These are phyloP conservation scores for Hemisphaericaspora xylofermentans DNA, from an alignment of 1,139 yeast species.

Conservation along the genomic window DNA sequence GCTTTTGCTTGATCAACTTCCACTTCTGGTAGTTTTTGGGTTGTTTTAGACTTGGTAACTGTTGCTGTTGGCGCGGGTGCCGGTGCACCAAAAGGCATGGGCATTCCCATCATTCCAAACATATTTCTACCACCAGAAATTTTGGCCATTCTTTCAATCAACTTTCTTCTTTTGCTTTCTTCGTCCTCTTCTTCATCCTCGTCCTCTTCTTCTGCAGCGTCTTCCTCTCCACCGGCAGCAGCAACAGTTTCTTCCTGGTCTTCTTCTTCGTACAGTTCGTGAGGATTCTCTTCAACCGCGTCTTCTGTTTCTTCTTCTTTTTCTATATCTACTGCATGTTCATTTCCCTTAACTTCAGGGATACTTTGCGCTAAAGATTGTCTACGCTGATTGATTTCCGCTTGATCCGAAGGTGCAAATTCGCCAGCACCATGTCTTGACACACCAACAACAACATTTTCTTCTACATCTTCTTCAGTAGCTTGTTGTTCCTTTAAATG, in stretches of 20 bases:
- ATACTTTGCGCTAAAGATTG: constrained; percentile 2
- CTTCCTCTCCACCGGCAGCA: constrained; percentile 18
- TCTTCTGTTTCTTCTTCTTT: constrained; percentile 5
- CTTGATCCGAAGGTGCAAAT: neutral
- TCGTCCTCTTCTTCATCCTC: constrained; percentile 61
- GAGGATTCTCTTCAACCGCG: constrained; percentile 5
- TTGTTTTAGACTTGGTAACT: constrained; percentile 12
- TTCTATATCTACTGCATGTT: neutral
- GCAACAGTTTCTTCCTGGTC: constrained; percentile 11
- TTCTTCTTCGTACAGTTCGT: constrained; percentile 7
- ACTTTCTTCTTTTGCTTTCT: constrained; percentile 72
- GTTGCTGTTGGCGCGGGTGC: constrained; percentile 15
- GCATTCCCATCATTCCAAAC: constrained; percentile 78
- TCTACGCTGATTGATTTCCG: constrained; percentile 4
- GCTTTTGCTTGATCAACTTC: no score
- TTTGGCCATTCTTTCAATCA: constrained; percentile 94
- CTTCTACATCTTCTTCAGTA: constrained; percentile 11
- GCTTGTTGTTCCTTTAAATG: constrained; percentile 15
- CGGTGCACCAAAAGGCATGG: constrained; percentile 34
- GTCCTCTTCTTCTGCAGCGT: constrained; percentile 23
- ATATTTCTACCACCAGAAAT: constrained; percentile 90
- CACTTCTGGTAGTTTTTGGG: constrained; percentile 9
- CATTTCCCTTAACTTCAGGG: neutral
- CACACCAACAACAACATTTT: constrained; percentile 5
- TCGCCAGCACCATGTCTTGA: constrained; percentile 7